Conservation (phyloP, 2,329 filamentous ascomycete genomes). For the Cladosporium sp. region DNA sequence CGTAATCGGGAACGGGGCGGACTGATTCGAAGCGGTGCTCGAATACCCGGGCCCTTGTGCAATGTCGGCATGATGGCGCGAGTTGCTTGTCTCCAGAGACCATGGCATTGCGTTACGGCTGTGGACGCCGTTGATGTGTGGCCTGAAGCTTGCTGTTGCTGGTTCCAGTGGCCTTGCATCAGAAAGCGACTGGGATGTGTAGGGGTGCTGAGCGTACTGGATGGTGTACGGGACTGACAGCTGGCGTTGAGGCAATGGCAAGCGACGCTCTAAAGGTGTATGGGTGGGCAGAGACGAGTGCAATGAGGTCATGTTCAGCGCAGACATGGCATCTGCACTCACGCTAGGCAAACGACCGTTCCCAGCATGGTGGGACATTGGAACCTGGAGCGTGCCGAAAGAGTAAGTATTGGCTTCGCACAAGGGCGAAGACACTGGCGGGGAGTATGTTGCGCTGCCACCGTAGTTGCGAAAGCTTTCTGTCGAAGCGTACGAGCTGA, state of each 20-base stretch:
- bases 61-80: not conserved
- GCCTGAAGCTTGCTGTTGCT: constrained; percentile 15
- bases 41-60: not conserved
- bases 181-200: constrained; percentile 17
- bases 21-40: not conserved
- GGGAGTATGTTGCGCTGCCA: constrained; percentile 19
- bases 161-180: constrained; percentile 22
- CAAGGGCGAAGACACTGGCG: constrained; percentile 18
- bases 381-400: constrained; percentile 23
- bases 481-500: constrained; percentile 18
- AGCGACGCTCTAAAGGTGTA: constrained; percentile 26
- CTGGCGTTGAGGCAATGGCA: constrained; percentile 21
- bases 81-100: constrained; percentile 15
- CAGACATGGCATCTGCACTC: constrained; percentile 24
- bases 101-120: constrained; percentile 27
- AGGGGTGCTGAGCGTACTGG: constrained; percentile 14
- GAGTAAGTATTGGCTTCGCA: constrained; percentile 23
- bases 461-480: constrained; percentile 25
- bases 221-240: constrained; percentile 14
- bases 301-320: constrained; percentile 30
- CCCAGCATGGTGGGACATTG: constrained; percentile 15
- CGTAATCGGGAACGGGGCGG: not conserved
- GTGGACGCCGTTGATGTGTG: constrained; percentile 24
- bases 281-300: constrained; percentile 29
- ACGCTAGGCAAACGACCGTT: constrained; percentile 22